These are phyloP conservation scores for Nidularia sp. DNA, from an alignment of 768 basidiomycete species.

Conservation along the genomic window DNA sequence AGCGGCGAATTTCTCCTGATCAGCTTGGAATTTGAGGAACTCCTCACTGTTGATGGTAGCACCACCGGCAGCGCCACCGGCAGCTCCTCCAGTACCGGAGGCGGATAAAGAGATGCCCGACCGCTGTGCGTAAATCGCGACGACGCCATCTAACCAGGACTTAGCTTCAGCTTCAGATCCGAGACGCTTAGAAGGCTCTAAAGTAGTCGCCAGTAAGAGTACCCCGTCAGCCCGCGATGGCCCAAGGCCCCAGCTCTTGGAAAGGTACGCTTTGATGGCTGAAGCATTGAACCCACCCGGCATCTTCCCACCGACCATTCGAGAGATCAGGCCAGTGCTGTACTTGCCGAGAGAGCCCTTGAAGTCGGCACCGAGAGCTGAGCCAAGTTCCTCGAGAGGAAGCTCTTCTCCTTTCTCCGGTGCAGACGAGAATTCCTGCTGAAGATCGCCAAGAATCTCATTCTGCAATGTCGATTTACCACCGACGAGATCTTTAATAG, in stretches of 20 bases:
- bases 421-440: constrained; percentile 90
- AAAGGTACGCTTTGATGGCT: constrained; percentile 82
- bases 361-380: constrained; percentile 77
- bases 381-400: constrained; percentile 91
- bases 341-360: constrained; percentile 91
- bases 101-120: constrained; percentile 81
- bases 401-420: constrained; percentile 99
- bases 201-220: constrained; percentile 84
- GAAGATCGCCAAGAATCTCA: constrained; percentile 95
- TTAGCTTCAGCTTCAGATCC: constrained; percentile 90
- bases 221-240: constrained; percentile 85
- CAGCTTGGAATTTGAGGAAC: constrained; percentile 92
- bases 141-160: constrained; percentile 86
- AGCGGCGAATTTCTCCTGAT: constrained; percentile 87
- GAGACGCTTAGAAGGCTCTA: constrained; percentile 93
- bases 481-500: constrained; percentile 97
- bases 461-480: constrained; percentile 99
- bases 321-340: constrained; percentile 83
- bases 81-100: constrained; percentile 58
- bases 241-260: constrained; percentile 96
- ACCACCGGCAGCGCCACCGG: constrained; percentile 65
- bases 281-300: constrained; percentile 97
- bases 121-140: constrained; percentile 81
- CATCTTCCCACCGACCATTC: constrained; percentile 94
- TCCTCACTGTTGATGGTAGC: constrained; percentile 96